A percentile compares a stretch with the other conserved stretches of the same genome.
Evolutionary conservation across 2,329 filamentous ascomycete species (phyloP).

Genomic region (Zymoseptoria brevis): DNA sequence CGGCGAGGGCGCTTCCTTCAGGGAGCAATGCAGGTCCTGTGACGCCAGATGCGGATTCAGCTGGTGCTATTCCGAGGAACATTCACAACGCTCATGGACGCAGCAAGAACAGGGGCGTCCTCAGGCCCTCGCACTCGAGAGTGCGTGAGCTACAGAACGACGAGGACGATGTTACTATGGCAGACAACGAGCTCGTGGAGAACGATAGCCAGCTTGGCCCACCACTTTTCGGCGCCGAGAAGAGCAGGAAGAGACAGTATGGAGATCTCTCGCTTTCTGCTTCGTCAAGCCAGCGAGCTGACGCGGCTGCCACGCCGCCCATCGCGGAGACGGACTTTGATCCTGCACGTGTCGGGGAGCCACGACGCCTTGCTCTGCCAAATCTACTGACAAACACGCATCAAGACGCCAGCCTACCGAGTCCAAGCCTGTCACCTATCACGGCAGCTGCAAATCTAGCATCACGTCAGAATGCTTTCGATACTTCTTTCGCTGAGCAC

Average conservation of each 20-base stretch:
- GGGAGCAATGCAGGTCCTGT: constrained; percentile 22
- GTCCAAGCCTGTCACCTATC: constrained; percentile 83
- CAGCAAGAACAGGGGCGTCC: constrained; percentile 13
- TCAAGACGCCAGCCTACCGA: constrained; percentile 87
- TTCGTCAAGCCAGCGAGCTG: constrained; percentile 10
- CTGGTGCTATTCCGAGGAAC: constrained; percentile 15
- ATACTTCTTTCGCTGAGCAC: constrained; percentile 26
- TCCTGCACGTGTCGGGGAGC: constrained; percentile 31
- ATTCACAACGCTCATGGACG: constrained; percentile 9
- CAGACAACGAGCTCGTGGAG: constrained; percentile 20
- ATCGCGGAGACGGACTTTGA: constrained; percentile 66
- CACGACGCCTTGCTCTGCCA: constrained; percentile 31
- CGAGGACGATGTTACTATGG: constrained; percentile 23
- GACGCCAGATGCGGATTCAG: constrained; percentile 29
- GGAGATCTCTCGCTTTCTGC: constrained; percentile 11
- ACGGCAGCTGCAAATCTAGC: constrained; percentile 64
- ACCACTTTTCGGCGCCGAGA: constrained; percentile 18
- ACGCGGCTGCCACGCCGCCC: constrained; percentile 58
- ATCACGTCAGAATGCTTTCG: constrained; percentile 26
- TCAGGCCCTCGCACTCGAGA: constrained; percentile 18
- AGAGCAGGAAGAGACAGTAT: constrained; percentile 13
- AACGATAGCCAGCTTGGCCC: constrained; percentile 24
- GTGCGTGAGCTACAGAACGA: constrained; percentile 24
- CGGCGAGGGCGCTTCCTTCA: constrained; percentile 13
- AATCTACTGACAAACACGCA: constrained; percentile 62